These are phyloP conservation scores for Vaccinium macrocarpon DNA, from an alignment of 148 eudicot genomes.

Conservation along the genomic window DNA sequence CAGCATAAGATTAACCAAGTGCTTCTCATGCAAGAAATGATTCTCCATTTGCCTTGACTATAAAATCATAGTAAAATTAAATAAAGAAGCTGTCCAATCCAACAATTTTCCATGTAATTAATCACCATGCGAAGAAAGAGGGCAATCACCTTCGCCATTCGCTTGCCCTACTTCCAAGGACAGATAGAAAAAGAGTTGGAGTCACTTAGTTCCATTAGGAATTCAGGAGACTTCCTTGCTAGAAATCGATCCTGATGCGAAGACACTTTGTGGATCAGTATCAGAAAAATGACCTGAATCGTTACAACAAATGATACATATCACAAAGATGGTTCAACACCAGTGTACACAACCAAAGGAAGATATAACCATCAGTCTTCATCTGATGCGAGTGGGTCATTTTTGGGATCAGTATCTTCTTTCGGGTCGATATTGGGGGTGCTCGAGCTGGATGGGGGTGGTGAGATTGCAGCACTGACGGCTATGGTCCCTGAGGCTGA, in stretches of 20 bases:
- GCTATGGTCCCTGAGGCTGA: conserved; percentile 15
- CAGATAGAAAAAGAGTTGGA: too few species aligned
- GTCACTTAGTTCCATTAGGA: too few species aligned
- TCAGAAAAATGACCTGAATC: background rate
- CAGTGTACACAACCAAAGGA: background rate
- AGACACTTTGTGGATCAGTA: too few species aligned
- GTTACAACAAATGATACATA: background rate
- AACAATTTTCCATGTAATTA: background rate
- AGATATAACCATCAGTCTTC: conserved; percentile 35
- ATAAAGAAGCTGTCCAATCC: background rate
- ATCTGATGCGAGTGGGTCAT: conserved; percentile 27
- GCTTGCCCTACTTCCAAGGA: too few species aligned
- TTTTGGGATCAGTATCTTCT: conserved; percentile 23
- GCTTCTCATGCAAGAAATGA: background rate
- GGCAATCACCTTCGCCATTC: too few species aligned
- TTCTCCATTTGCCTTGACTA: background rate
- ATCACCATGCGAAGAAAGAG: too few species aligned
- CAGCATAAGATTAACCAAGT: background rate
- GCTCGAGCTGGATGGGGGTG: conserved; percentile 20
- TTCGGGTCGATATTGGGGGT: background rate
- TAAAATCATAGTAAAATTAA: background rate
- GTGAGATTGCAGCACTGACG: conserved; percentile 12
- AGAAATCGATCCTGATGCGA: too few species aligned
- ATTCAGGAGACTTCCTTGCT: too few species aligned
- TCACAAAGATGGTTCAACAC: background rate